phyloP scores from a whole-genome alignment of 2,329 filamentous ascomycete genomes.

The Pseudogymnoascus pannorum region DNA sequence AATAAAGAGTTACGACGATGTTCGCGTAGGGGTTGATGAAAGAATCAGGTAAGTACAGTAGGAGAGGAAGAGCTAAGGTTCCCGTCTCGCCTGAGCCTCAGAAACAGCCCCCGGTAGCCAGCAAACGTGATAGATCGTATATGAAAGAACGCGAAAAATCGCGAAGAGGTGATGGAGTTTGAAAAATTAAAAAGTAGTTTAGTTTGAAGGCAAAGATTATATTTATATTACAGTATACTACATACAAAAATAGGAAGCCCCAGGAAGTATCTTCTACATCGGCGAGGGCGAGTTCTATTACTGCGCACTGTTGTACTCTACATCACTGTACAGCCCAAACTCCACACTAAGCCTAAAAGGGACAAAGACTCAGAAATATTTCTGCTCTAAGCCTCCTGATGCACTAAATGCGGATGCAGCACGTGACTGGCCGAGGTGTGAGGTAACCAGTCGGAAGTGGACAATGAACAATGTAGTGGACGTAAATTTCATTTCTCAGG shows the following conservation, averaged over 20 bases:
- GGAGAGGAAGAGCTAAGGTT: conserved; percentile 1
- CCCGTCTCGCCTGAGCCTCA: conserved; percentile 4
- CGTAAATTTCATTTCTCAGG: background rate
- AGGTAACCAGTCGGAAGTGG: background rate
- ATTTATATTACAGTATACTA: background rate
- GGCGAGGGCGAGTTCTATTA: background rate
- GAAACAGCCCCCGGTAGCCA: background rate
- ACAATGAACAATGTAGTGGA: background rate
- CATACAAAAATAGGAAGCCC: background rate
- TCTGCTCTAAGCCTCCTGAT: background rate
- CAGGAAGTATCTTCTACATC: background rate
- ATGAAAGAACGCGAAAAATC: background rate
- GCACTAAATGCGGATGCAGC: background rate
- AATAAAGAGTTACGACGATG: conserved; percentile 4
- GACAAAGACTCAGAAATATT: background rate
- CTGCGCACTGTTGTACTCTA: background rate
- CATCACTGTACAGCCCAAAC: background rate
- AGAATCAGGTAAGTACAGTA: conserved; percentile 7
- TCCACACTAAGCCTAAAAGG: background rate
- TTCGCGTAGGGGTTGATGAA: conserved; percentile 9
- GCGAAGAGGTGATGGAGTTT: background rate
- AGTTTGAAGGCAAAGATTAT: background rate
- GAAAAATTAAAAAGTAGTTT: background rate
- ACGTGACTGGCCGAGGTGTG: background rate
- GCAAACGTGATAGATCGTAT: conserved; percentile 1